These are phyloP conservation scores for Protomyces inundatus DNA, from an alignment of 1,139 yeast species.

Conservation along the genomic window DNA sequence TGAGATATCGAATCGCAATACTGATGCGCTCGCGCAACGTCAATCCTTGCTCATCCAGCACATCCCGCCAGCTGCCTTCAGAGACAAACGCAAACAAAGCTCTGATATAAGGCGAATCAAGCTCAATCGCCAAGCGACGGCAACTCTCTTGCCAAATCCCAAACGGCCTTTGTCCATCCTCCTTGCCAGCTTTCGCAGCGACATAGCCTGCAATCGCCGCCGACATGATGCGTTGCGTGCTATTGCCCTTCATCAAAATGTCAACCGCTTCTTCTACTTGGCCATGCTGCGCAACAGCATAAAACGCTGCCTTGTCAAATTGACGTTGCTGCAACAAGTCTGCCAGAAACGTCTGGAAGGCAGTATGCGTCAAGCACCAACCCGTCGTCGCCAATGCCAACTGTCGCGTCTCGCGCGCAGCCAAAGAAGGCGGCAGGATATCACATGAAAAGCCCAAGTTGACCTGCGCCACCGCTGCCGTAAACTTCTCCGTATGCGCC, in stretches of 20 bases:
- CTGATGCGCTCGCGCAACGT: conserved; percentile 86
- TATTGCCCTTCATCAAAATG: conserved; percentile 54
- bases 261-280: conserved; percentile 75
- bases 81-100: conserved; percentile 92
- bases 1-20: conserved; percentile 76
- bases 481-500: conserved; percentile 1
- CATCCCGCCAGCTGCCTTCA: conserved; percentile 96
- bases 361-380: conserved; percentile 77
- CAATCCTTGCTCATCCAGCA: conserved; percentile 78
- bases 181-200: neutral
- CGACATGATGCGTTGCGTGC: conserved; percentile 69
- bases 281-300: conserved; percentile 88
- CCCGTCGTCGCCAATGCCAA: conserved; percentile 82
- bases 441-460: conserved; percentile 33
- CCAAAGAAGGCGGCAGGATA: conserved; percentile 31
- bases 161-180: neutral
- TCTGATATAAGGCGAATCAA: conserved; percentile 81
- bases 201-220: neutral
- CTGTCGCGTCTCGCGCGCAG: conserved; percentile 51
- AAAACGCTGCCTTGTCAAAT: conserved; percentile 89
- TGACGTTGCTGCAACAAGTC: conserved; percentile 45
- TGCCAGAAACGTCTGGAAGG: conserved; percentile 64
- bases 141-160: conserved; percentile 76
- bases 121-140: conserved; percentile 74
- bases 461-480: conserved; percentile 26